Evolutionary conservation across 768 basidiomycete species (phyloP), one percentile per base, ranked within the genome.

Genomic region (Serpula lacrymans): DNA sequence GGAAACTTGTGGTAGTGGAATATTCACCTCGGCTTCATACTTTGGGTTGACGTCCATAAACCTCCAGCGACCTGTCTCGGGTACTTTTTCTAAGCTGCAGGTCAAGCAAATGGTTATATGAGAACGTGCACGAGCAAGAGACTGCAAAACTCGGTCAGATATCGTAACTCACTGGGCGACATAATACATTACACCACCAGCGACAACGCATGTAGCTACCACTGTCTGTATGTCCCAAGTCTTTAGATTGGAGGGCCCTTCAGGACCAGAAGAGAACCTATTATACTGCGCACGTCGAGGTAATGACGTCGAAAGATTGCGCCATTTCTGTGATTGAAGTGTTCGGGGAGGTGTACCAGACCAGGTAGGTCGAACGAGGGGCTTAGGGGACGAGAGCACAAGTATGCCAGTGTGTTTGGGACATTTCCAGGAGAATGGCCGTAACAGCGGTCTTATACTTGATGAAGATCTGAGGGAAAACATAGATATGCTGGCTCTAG

Each of bases 31-130:
- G 6, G 73, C 67, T 63, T 93, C 88, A 20, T 60, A 63, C 37
- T 69, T 67, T 0, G 72, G 72, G 29, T 73, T 73, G 3, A 83
- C 72, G 54, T 88, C 84, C 78, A 97, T 95, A 58, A 94, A 96
- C 16, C 94, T 65, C 77, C 84, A 84, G 41, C 94, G 67, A 0
- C 91, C 90, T 0, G 90, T 94, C 56, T 93, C 84, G 2, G 86
- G 81, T 0, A 91, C 87, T 54, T 77, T 73, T 57, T 97, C 93
- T 20, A 94, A 69, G 53, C 90, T 93, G 47, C 10, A 42, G 23
- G 5, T 12, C 10, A 26, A 29, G 21, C 34, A 23, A n/a, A n/a
- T n/a, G n/a, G n/a, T n/a, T n/a, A n/a, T n/a, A 4, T 29, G 27
- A 14, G 35, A 25, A 3, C 12, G 9, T 0, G 6, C n/a, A n/a